Evolutionary conservation across 164 flowering plant genomes (phyloP).

Genomic region (Nymphaea colorata): DNA sequence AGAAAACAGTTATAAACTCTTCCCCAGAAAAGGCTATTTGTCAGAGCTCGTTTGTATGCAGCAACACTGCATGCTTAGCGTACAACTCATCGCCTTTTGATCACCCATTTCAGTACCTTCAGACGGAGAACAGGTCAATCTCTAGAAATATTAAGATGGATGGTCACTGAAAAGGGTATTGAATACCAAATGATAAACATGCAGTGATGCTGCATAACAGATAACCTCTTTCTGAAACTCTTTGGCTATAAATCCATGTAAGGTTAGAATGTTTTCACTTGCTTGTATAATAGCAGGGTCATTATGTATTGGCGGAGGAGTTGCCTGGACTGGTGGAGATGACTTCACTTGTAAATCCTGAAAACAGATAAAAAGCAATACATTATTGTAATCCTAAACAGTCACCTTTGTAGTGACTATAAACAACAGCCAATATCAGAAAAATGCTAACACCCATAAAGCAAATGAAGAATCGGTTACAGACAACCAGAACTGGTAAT

Average conservation of each 20-base stretch:
- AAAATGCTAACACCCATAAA: not conserved
- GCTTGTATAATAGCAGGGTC: constrained; percentile 97
- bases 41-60: too few species aligned
- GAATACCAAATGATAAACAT: too few species aligned
- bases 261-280: not conserved
- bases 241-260: not conserved
- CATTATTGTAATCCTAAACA: not conserved
- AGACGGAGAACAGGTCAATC: too few species aligned
- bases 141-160: too few species aligned
- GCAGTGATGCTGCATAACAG: too few species aligned
- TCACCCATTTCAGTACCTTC: too few species aligned
- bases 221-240: not conserved
- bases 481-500: not conserved
- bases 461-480: not conserved
- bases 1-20: not conserved
- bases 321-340: constrained; percentile 58
- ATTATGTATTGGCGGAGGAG: constrained; percentile 39
- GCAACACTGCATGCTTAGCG: too few species aligned
- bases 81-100: too few species aligned
- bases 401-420: not conserved
- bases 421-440: not conserved
- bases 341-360: constrained; percentile 94
- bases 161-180: too few species aligned
- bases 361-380: not conserved
- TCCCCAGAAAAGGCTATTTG: not conserved